Percentiles rank a stretch among this genome's conserved stretches.
Evolutionary conservation across 371 early-diverging fungal genomes (phyloP).

Genomic region (Mortierella sp.): DNA sequence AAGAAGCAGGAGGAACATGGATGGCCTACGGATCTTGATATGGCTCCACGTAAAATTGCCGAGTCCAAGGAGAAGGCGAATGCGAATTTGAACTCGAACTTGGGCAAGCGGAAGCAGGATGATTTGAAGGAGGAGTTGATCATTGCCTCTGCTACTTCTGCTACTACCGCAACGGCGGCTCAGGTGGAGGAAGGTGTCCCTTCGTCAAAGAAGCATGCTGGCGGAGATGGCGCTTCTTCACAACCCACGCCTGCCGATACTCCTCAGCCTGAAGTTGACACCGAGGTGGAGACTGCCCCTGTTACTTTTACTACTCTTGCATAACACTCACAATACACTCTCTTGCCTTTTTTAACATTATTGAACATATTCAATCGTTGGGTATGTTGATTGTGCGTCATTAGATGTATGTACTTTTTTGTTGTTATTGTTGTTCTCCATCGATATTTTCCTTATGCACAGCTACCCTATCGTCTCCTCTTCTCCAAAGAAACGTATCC

Average conservation of each 20-base stretch:
- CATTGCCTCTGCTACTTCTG: background rate
- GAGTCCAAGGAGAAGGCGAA: conserved; percentile 3
- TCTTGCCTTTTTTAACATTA: too few species aligned
- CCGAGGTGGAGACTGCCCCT: background rate
- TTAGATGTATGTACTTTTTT: background rate
- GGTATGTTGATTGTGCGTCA: background rate
- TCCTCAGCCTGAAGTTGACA: conserved; percentile 13
- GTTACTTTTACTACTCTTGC: background rate
- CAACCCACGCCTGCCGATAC: conserved; percentile 40
- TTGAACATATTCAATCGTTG: too few species aligned
- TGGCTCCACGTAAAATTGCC: conserved; percentile 2
- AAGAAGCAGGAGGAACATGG: conserved; percentile 36
- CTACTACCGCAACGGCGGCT: background rate
- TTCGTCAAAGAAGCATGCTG: conserved; percentile 30
- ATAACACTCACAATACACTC: background rate
- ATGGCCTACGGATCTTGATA: conserved; percentile 40
- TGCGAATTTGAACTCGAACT: background rate
- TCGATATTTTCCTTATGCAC: background rate
- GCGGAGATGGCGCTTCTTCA: conserved; percentile 21
- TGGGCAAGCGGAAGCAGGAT: conserved; percentile 47
- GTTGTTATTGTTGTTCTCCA: background rate
- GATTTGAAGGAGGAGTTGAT: background rate
- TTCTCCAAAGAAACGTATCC: background rate
- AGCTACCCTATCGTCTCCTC: background rate
- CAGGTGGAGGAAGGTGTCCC: background rate